These are phyloP conservation scores for Lichenothelia convexa DNA, from an alignment of 495 filamentous ascomycete species.

Conservation along the genomic window DNA sequence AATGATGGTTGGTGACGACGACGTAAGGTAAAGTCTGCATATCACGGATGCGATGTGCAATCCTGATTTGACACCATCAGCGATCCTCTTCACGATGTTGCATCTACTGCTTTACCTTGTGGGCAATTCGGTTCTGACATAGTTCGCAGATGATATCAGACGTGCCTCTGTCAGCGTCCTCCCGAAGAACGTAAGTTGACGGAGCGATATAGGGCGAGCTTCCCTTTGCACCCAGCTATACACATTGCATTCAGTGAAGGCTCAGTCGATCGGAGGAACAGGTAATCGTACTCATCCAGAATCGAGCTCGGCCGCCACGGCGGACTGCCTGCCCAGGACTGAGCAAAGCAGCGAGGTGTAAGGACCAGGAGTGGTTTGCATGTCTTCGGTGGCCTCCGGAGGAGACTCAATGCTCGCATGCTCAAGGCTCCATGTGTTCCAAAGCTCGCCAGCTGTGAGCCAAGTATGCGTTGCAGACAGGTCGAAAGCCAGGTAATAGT, in stretches of 20 bases:
- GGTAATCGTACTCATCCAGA: conserved; percentile 63
- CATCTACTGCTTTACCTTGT: conserved; percentile 59
- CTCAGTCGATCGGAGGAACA: conserved; percentile 8
- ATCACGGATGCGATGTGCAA: conserved; percentile 86
- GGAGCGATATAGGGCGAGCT: conserved; percentile 70
- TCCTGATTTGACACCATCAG: no score
- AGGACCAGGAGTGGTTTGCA: no score
- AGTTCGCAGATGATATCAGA: conserved; percentile 86
- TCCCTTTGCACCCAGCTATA: conserved; percentile 70
- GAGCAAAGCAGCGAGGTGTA: no score
- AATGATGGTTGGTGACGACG: conserved; percentile 84
- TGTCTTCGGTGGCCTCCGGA: no score
- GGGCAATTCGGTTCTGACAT: conserved; percentile 87
- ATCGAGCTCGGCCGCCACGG: conserved; percentile 67
- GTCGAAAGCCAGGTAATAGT: no score
- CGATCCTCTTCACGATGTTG: no score
- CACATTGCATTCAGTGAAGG: conserved; percentile 3
- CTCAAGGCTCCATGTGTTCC: no score
- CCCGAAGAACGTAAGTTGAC: conserved; percentile 87
- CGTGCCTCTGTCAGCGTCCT: conserved; percentile 79
- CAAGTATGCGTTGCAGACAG: no score
- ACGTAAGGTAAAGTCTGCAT: conserved; percentile 95
- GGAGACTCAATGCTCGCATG: no score
- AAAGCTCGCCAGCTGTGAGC: no score
- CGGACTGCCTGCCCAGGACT: no score